Evolutionary conservation across 345 rosid genomes (phyloP).

Genomic region (Rhodamnia argentea): DNA sequence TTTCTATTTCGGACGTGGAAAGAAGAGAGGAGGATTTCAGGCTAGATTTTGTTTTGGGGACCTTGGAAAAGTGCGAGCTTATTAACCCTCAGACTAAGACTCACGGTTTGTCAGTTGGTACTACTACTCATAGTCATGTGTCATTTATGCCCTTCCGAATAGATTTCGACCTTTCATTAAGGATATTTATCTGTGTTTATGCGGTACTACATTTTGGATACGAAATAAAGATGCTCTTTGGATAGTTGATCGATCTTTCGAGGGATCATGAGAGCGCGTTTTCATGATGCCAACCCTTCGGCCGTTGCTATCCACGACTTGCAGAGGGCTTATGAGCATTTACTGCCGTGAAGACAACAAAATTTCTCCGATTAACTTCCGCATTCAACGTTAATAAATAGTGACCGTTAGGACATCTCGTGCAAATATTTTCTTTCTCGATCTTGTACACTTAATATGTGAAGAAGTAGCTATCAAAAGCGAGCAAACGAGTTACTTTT

Average conservation of each 20-base stretch:
- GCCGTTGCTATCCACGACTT: neutral
- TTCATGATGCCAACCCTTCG: neutral
- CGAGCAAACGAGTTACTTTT: neutral
- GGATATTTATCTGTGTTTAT: fast-evolving
- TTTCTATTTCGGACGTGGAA: neutral
- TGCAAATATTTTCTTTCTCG: neutral
- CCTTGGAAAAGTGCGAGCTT: neutral
- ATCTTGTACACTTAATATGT: neutral
- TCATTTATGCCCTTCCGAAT: neutral
- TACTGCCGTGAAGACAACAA: neutral
- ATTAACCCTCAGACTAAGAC: neutral
- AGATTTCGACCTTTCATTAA: neutral
- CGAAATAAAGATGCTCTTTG: neutral
- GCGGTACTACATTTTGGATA: neutral
- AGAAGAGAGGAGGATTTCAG: neutral
- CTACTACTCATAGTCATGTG: neutral
- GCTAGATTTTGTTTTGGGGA: neutral
- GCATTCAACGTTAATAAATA: neutral
- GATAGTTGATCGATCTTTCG: neutral
- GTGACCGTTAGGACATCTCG: neutral
- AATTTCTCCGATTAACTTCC: neutral
- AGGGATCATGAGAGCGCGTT: neutral
- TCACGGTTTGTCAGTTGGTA: neutral
- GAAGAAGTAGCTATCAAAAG: neutral
- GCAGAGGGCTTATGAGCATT: neutral